Percentiles rank a stretch among this genome's conserved stretches.
These are phyloP conservation scores for Leptodontidium sp. DNA, from an alignment of 2,329 filamentous ascomycete genomes.

Conservation along the genomic window DNA sequence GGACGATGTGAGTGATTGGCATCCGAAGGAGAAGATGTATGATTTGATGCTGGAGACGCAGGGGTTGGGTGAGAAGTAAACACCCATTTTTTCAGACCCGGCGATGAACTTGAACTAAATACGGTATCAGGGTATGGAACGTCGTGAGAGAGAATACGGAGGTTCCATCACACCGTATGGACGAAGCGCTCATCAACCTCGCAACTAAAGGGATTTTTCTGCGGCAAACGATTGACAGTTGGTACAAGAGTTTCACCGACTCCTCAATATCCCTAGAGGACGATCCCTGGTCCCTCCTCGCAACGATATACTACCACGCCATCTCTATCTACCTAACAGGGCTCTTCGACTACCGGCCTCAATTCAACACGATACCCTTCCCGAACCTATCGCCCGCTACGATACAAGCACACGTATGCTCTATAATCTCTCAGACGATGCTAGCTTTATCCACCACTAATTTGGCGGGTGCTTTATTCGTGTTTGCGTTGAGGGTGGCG, in stretches of 20 bases:
- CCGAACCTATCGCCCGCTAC: constrained; percentile 16
- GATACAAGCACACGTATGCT: constrained; percentile 31
- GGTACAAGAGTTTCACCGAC: constrained; percentile 19
- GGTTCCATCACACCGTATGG: background rate
- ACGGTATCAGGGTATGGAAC: constrained; percentile 7
- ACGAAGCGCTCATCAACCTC: constrained; percentile 19
- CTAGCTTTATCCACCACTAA: constrained; percentile 31
- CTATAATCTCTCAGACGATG: constrained; percentile 28
- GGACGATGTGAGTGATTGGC: constrained; percentile 24
- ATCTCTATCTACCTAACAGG: constrained; percentile 40
- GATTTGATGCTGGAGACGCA: constrained; percentile 36
- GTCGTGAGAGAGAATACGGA: constrained; percentile 13
- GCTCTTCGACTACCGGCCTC: constrained; percentile 34
- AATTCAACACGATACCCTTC: constrained; percentile 25
- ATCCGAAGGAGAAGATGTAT: constrained; percentile 38
- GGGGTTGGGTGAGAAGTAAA: constrained; percentile 27
- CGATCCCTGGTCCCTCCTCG: constrained; percentile 24
- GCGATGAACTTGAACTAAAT: background rate
- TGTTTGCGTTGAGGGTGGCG: constrained; percentile 40
- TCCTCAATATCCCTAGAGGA: background rate
- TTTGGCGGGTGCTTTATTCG: constrained; percentile 34
- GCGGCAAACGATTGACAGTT: constrained; percentile 26
- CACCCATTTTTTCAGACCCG: background rate
- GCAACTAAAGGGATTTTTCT: constrained; percentile 28
- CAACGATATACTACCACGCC: constrained; percentile 35